phyloP scores from a whole-genome alignment of 2,329 filamentous ascomycete genomes.

The Xylariales sp. region DNA sequence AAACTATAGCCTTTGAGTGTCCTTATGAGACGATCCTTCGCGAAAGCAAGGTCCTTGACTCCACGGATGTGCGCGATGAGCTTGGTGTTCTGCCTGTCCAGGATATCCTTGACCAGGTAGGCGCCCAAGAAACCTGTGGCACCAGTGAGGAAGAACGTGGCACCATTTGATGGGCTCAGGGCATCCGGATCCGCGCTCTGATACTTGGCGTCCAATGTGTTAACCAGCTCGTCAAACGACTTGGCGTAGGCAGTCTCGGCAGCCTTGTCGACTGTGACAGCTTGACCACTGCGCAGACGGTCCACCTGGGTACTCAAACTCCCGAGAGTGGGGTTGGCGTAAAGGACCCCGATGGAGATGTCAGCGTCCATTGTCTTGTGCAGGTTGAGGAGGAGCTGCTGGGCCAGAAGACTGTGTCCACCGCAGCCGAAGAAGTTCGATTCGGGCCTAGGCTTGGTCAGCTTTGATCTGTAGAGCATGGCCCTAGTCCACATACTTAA shows the following conservation, averaged over 20 bases:
- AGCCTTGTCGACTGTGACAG: slow-evolving; percentile 24
- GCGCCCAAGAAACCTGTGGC: slow-evolving; percentile 87
- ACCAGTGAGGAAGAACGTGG: slow-evolving; percentile 77
- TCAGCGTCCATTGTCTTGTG: slow-evolving; percentile 37
- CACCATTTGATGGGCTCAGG: slow-evolving; percentile 11
- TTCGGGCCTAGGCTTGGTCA: too few species aligned
- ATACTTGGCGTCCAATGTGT: slow-evolving; percentile 33
- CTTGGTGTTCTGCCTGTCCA: slow-evolving; percentile 56
- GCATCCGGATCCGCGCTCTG: slow-evolving; percentile 23
- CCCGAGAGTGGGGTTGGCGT: slow-evolving; percentile 52
- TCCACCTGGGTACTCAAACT: slow-evolving; percentile 50
- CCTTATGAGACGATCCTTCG: slow-evolving; percentile 58
- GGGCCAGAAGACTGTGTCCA: slow-evolving; percentile 75
- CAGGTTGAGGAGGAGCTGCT: slow-evolving; percentile 72
- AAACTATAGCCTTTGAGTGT: slow-evolving; percentile 74
- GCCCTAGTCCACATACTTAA: slow-evolving; percentile 53
- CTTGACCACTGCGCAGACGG: slow-evolving; percentile 23
- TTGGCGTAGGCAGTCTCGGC: slow-evolving; percentile 43
- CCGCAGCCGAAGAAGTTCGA: slow-evolving; percentile 74
- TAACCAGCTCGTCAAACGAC: slow-evolving; percentile 41
- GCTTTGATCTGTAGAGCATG: too few species aligned
- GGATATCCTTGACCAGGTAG: slow-evolving; percentile 71
- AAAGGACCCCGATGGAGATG: slow-evolving; percentile 67
- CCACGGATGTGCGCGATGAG: slow-evolving; percentile 71
- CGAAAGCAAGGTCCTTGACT: slow-evolving; percentile 56